phyloP scores from a whole-genome alignment of 1,139 yeast species.

The Yamadazyma friedrichii region DNA sequence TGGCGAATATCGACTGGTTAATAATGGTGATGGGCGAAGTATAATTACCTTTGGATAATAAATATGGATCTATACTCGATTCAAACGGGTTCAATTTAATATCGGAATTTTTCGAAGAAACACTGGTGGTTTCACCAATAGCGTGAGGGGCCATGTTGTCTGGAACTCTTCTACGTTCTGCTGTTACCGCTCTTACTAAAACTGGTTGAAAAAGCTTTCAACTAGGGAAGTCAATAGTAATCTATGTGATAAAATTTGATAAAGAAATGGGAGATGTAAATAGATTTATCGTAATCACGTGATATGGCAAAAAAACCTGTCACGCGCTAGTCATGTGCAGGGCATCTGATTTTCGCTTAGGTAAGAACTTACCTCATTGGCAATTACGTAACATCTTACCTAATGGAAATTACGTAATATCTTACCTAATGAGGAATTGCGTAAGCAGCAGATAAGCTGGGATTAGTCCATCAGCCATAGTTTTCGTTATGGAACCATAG shows the following conservation, averaged over 20 bases:
- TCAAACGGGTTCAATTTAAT: conserved; percentile 50
- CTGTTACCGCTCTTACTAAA: not conserved
- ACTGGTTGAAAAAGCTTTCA: not conserved
- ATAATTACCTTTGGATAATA: conserved; percentile 50
- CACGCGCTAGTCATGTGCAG: too few relatives aligned
- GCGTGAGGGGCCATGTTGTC: conserved; percentile 16
- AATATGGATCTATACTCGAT: conserved; percentile 53
- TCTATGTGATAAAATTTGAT: too few relatives aligned
- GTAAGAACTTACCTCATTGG: too few relatives aligned
- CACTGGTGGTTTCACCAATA: conserved; percentile 7
- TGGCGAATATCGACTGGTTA: conserved; percentile 63
- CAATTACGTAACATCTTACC: too few relatives aligned
- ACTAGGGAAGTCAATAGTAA: too few relatives aligned
- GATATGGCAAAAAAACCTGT: conserved; percentile 3
- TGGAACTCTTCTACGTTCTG: not conserved
- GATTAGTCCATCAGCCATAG: too few relatives aligned
- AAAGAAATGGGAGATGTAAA: too few relatives aligned
- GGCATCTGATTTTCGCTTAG: too few relatives aligned
- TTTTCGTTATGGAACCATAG: too few relatives aligned
- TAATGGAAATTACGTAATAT: too few relatives aligned
- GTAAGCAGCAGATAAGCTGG: too few relatives aligned
- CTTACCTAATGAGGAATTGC: too few relatives aligned
- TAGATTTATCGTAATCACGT: conserved; percentile 4
- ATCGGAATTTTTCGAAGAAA: conserved; percentile 8
- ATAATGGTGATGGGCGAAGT: conserved; percentile 65